Conservation (phyloP, 768 basidiomycete genomes). For the Dioszegia crocea region DNA sequence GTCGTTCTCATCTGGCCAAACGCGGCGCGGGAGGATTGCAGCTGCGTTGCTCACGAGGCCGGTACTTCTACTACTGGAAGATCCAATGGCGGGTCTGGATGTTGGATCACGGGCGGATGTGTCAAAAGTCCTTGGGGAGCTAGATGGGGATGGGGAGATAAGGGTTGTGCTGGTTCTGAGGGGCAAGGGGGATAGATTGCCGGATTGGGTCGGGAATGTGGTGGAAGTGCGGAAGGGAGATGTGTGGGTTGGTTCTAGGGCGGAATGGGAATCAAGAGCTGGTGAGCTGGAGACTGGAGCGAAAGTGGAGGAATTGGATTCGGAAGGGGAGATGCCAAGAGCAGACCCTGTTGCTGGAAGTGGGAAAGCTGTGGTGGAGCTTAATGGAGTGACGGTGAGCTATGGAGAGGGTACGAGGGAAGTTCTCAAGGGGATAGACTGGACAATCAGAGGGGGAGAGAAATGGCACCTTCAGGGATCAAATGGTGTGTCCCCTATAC, state of each 20-base stretch:
- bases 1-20: conserved; percentile 88
- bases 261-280: conserved; percentile 51
- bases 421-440: conserved; percentile 73
- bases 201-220: conserved; percentile 47
- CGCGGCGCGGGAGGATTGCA: conserved; percentile 74
- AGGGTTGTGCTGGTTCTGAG: conserved; percentile 41
- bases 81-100: conserved; percentile 59
- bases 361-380: conserved; percentile 55
- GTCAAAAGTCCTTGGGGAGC: conserved; percentile 31
- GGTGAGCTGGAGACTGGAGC: no score
- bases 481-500: conserved; percentile 60
- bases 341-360: conserved; percentile 20
- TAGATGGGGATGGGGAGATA: conserved; percentile 32
- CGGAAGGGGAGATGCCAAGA: background rate
- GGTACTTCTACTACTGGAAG: conserved; percentile 77
- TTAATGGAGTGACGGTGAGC: conserved; percentile 65
- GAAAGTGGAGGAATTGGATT: background rate
- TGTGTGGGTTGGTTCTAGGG: conserved; percentile 58
- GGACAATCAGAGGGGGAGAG: conserved; percentile 76
- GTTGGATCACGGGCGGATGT: conserved; percentile 40
- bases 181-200: conserved; percentile 41
- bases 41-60: conserved; percentile 65
- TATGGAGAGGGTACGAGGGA: conserved; percentile 64
- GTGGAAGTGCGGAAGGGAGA: conserved; percentile 45
- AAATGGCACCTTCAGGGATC: conserved; percentile 85